Base-by-base conservation (phyloP, 257 asterid genomes). In the Rehmannia glutinosa region DNA sequence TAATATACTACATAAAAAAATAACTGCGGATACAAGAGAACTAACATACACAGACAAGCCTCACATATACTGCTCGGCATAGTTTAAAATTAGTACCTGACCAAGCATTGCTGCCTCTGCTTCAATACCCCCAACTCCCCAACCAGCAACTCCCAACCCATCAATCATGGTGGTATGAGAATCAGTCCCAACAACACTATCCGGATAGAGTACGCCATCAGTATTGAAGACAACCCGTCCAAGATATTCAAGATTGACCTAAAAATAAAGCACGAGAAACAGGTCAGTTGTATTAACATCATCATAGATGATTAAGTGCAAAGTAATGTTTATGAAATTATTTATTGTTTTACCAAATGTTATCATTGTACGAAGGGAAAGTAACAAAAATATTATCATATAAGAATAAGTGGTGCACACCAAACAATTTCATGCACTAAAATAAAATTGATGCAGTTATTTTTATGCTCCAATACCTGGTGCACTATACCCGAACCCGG, bases 81-180 rank as follows among this genome's bases (percentile, higher is more conserved):
- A 1, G 38, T 54, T 68, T 15, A 39, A 45, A 59, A 16, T 56
- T 49, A 23, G 60, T 80, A 90, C 97, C 96, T 93, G 97, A 16
- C 98, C 97, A 83, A 93, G 97, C 98, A 90, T 93, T 32, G 96
- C 87, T 38, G 97, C 97, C 80, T 92, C 98, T 23, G 98, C 98
- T 82, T 92, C 98, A 65, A 92, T 92, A 69, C 97, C 98, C 69
- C 98, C 98, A 39, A 92, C 98, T 23, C 98, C 98, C 97, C 98
- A 92, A 69, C 98, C 98, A 69, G 97, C 96, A 81, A 92, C 97
- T 55, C 97, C 96, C 46, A 92, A 60, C 43, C 97, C 98, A 64
- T 92, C 98, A 73, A 92, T 92, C 98, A 92, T 92, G 63, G 98
- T 92, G 59, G 98, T 92, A 68, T 90, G 97, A 36, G 97, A 93